Percentiles rank a stretch among this genome's conserved stretches.
phyloP scores from a whole-genome alignment of 768 basidiomycete genomes.

The Cytidiella melzeri region DNA sequence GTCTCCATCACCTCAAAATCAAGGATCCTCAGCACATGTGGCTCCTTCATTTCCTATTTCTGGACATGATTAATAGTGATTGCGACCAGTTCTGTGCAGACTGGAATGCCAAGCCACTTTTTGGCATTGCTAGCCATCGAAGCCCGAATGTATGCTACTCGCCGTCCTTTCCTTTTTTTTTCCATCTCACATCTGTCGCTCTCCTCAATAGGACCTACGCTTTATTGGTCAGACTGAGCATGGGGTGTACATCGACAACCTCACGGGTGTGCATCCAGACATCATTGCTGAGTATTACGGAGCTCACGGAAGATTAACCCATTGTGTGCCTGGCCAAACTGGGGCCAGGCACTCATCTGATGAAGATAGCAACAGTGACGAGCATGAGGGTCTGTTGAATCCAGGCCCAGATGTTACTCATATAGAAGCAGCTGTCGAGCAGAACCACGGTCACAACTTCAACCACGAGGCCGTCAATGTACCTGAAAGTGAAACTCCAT shows the following conservation, averaged over 20 bases:
- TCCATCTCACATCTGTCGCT: neutral
- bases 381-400: neutral
- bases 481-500: neutral
- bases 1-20: constrained; percentile 28
- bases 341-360: constrained; percentile 12
- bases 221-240: constrained; percentile 13
- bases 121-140: constrained; percentile 19
- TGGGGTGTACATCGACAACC: constrained; percentile 15
- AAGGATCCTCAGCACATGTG: constrained; percentile 32
- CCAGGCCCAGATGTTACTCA: too few relatives aligned
- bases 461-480: neutral
- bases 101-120: constrained; percentile 38
- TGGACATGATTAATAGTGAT: constrained; percentile 31
- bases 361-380: neutral
- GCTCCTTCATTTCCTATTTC: constrained; percentile 38
- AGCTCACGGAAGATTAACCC: constrained; percentile 2
- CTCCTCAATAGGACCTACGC: constrained; percentile 13
- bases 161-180: neutral
- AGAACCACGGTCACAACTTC: neutral
- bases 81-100: constrained; percentile 27
- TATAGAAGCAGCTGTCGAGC: neutral
- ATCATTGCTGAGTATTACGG: constrained; percentile 14
- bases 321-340: neutral
- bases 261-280: constrained; percentile 12
- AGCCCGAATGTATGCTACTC: constrained; percentile 15